phyloP scores from a whole-genome alignment of 2,329 filamentous ascomycete species.

The Botrytis hyacinthi region DNA sequence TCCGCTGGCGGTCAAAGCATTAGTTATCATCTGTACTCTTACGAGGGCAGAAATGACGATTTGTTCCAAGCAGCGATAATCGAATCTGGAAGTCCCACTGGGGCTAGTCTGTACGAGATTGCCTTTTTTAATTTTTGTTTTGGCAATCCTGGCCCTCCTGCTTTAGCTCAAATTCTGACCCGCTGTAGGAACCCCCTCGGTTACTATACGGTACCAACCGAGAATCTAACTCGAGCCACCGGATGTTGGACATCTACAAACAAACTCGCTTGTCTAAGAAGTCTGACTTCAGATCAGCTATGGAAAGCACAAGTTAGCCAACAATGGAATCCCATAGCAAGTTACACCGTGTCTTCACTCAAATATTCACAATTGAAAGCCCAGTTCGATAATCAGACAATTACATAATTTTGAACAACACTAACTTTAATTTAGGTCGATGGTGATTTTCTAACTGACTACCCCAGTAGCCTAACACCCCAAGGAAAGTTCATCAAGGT shows the following conservation, averaged over 20 bases:
- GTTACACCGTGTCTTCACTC: not conserved
- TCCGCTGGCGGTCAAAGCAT: constrained; percentile 54
- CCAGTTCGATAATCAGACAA: not conserved
- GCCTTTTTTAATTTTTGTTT: too few species aligned
- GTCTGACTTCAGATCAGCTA: constrained; percentile 25
- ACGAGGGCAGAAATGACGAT: constrained; percentile 53
- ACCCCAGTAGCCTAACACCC: constrained; percentile 46
- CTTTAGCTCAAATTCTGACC: not conserved
- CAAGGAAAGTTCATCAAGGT: constrained; percentile 46
- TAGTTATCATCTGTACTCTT: constrained; percentile 53
- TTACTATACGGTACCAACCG: constrained; percentile 40
- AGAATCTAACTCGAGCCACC: constrained; percentile 41
- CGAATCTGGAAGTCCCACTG: constrained; percentile 47
- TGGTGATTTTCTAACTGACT: constrained; percentile 48
- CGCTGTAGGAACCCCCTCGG: constrained; percentile 30
- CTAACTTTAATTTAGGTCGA: constrained; percentile 36
- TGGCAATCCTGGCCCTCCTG: not conserved
- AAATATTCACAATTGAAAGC: not conserved
- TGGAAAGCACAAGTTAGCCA: constrained; percentile 26
- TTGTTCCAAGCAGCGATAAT: constrained; percentile 55
- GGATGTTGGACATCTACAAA: constrained; percentile 28
- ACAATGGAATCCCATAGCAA: constrained; percentile 28
- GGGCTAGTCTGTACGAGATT: constrained; percentile 11
- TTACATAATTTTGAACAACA: not conserved
- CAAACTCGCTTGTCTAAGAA: constrained; percentile 30